Base-by-base conservation (phyloP, 352 stramenopile species). In the Globisporangium cylindrosporum region DNA sequence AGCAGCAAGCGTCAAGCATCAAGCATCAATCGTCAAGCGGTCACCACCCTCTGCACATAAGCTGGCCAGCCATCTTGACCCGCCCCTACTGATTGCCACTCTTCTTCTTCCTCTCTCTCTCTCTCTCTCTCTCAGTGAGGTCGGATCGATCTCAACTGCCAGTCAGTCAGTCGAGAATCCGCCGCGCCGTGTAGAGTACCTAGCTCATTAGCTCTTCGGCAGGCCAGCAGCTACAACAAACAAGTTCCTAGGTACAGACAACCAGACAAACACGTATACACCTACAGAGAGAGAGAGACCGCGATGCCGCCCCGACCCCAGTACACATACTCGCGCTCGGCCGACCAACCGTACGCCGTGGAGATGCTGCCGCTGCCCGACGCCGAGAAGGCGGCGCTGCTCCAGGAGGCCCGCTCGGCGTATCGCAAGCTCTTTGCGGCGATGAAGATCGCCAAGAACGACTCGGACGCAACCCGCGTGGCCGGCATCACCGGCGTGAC, bases 331-430 rank as follows among this genome's bases (percentile, higher is more conserved):
- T 84, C 79, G 41, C 66, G 77, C 54, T 80, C 72, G 18, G 70
- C 76, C 4, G 76, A 84, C 66, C 76, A 86, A 56, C 79, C 79
- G 62, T 86, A 84, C 48, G 79, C 79, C 34, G 32, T 81, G 34
- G 77, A 83, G 55, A 78, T 86, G 73, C 69, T 80, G 38, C 73
- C 76, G 10, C 62, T 86, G 10, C 27, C 76, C 22, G 66, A 71
- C 53, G 27, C 72, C 25, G 76, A 86, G 51, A 69, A 70, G 14
- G 62, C 74, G 15, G 72, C 73, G 27, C 75, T 86, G 43, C 57
- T 59, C 4, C 48, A 49, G 24, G 71, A 86, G 24, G 79, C 74
- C 32, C 67, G 67, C n/a, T 51, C 62, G 2, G 59, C 73, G 29
- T 84, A 75, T 67, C 57, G 73, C 48, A 64, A 76, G 57, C 71